Evolutionary conservation across 108 stramenopile species (phyloP), one percentile per base, ranked within the genome.

Genomic region (Cyclotella kingstonii): DNA sequence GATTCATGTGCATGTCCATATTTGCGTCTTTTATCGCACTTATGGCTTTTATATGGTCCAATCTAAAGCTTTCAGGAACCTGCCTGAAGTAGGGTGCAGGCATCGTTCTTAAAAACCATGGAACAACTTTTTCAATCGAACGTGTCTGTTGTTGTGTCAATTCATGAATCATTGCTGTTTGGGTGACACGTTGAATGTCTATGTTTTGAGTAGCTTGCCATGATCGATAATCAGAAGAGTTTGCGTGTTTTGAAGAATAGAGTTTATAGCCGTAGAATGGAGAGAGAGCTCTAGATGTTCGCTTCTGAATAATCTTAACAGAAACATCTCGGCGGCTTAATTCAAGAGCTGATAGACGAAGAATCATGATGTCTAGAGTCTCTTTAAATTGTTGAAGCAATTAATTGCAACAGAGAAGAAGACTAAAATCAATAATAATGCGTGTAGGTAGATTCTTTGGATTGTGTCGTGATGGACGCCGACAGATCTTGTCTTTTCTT

Each of bases 1-100:
- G 64, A 58, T 91, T 87, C 63, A 96, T 71, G 43, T 88, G 79
- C 53, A 94, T 54, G 50, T 84, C 86, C 79, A 80, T 82, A 45
- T 75, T 78, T 28, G 82, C 78, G 67, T 89, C 92, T 49, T 87
- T 80, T 40, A 98, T 75, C 30, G 96, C 86, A 47, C 82, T 73
- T 51, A 99, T 91, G 23, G 98, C 96, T 68, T 95, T 95, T 57
- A 99, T 85, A 78, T 99, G 98, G 73, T 98, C 92, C 72, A 90
- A 69, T n/a, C 96, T 87, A 51, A 93, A 84, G 41, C 81, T 77
- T 61, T 95, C 89, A 5, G 89, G 84, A 6, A 96, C 89, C 66
- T 96, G 94, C 1, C 84, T 77, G 78, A 99, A 99, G 58, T 94
- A 94, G 14, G 79, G 63, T 17, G 71, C 83, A 5, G 97, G 97